Evolutionary conservation across 164 flowering plant species (phyloP), one percentile per base, ranked within the genome.

Genomic region (Chimonanthus praecox): DNA sequence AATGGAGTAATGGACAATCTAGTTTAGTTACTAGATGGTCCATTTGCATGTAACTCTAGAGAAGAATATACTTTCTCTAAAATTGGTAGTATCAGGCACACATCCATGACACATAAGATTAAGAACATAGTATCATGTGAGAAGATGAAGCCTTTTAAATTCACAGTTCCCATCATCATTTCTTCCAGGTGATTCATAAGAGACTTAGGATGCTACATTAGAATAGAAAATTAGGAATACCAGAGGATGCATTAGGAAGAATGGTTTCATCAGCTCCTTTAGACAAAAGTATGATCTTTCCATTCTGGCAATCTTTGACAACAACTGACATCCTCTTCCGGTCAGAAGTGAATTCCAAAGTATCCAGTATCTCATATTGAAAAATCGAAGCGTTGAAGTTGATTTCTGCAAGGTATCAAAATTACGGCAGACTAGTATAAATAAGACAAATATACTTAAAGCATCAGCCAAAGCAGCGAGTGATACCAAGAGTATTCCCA

Each of bases 261-360:
- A 94, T 86, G 47, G 95, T 83, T 86, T 96, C 99, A 85, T 96
- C 99, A 70, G 99, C 99, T 66, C 99, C 99, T 82, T 96, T 96
- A 7, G 97, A 86, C 81, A 94, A 70, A 67, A 96, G 97, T 67
- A 88, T 18, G 67, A 92, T 88, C 75, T 88, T 90, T 71, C 94
- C 92, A 79, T 77, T 90, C 74, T 85, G 85, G 77, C 87, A 84
- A 82, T 91, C 93, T 78, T 77, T 88, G 69, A 92, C 87, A 47
- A 94, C 93, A 49, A 92, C 87, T 66, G 99, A 96, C 99, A 96
- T 96, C 81, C 94, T 88, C 88, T 96, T 96, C 79, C 99, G 80
- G 72, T 96, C 97, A 79, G 98, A 96, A 65, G 99, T 94, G 84
- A 96, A 96, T 85, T 96, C 99, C 72, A 96, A 88, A 75, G 81